Conservation (phyloP, 2,329 filamentous ascomycete genomes). For the Penicillium expansum region DNA sequence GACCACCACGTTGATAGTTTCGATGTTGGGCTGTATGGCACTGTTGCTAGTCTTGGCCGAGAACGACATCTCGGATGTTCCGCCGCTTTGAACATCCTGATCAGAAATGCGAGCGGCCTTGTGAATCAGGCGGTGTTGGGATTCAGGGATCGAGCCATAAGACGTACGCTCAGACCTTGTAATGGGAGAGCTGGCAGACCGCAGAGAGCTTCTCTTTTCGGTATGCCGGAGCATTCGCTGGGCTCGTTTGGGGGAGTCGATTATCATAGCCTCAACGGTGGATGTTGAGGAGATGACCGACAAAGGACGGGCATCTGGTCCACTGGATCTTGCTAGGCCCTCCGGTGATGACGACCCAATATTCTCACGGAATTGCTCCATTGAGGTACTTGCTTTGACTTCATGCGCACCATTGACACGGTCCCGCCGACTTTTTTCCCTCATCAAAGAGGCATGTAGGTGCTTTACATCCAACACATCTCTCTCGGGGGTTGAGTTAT, state of each 20-base stretch:
- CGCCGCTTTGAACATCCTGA: conserved; percentile 44
- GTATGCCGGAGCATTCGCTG: conserved; percentile 52
- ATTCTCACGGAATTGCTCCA: conserved; percentile 50
- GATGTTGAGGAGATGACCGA: conserved; percentile 54
- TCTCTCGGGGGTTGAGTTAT: not conserved
- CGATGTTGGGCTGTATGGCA: conserved; percentile 31
- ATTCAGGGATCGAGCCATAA: conserved; percentile 41
- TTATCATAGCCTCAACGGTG: conserved; percentile 56
- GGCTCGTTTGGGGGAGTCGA: conserved; percentile 49
- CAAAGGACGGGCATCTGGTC: conserved; percentile 40
- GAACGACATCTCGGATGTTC: conserved; percentile 43
- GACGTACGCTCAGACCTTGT: conserved; percentile 48
- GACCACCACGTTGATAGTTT: conserved; percentile 48
- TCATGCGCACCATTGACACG: conserved; percentile 31
- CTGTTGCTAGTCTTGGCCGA: conserved; percentile 34
- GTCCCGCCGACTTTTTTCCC: conserved; percentile 34
- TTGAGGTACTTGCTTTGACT: conserved; percentile 35
- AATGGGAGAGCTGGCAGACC: conserved; percentile 47
- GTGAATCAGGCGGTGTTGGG: conserved; percentile 51
- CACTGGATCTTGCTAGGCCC: conserved; percentile 25
- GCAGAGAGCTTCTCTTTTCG: conserved; percentile 53
- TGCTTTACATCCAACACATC: conserved; percentile 16
- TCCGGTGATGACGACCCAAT: conserved; percentile 50
- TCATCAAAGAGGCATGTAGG: conserved; percentile 24
- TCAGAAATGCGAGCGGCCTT: conserved; percentile 52